A percentile compares a stretch with the other conserved stretches of the same genome.
phyloP scores from a whole-genome alignment of 2,329 filamentous ascomycete species.

The Fusarium sp. region DNA sequence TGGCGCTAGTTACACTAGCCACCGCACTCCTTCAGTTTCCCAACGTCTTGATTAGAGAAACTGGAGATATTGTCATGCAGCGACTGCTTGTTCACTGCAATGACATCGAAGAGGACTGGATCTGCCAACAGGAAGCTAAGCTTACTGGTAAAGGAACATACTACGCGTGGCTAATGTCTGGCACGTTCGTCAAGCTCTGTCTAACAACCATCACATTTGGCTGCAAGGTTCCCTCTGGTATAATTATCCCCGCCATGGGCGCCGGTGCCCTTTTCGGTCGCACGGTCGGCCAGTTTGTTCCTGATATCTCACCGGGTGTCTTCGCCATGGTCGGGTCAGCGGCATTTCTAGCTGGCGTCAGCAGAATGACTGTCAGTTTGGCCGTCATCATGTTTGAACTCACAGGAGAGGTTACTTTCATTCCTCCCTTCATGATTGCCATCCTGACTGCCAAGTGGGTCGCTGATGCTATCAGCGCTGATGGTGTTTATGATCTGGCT shows the following conservation, averaged over 20 bases:
- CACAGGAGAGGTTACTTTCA: constrained; percentile 30
- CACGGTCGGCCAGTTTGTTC: constrained; percentile 18
- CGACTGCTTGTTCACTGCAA: constrained; percentile 28
- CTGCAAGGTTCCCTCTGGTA: constrained; percentile 34
- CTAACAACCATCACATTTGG: constrained; percentile 35
- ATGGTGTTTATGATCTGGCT: constrained; percentile 33
- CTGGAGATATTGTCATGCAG: constrained; percentile 35
- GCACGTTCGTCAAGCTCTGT: constrained; percentile 25
- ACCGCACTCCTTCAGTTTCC: constrained; percentile 24
- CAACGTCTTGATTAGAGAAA: constrained; percentile 24
- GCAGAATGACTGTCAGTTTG: constrained; percentile 36
- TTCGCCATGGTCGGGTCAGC: constrained; percentile 37
- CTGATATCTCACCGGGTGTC: constrained; percentile 25
- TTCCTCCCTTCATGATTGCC: constrained; percentile 26
- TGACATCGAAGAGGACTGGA: constrained; percentile 13
- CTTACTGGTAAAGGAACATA: constrained; percentile 8
- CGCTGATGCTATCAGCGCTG: constrained; percentile 29
- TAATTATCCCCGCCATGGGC: constrained; percentile 32
- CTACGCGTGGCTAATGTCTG: constrained; percentile 28
- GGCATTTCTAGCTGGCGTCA: constrained; percentile 30
- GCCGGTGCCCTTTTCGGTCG: constrained; percentile 29
- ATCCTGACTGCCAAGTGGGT: constrained; percentile 34
- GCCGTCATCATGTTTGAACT: constrained; percentile 40
- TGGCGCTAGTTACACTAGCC: constrained; percentile 7
- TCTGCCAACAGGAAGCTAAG: constrained; percentile 31